Conservation (phyloP, 352 stramenopile species). For the Pythium guiyangense region DNA sequence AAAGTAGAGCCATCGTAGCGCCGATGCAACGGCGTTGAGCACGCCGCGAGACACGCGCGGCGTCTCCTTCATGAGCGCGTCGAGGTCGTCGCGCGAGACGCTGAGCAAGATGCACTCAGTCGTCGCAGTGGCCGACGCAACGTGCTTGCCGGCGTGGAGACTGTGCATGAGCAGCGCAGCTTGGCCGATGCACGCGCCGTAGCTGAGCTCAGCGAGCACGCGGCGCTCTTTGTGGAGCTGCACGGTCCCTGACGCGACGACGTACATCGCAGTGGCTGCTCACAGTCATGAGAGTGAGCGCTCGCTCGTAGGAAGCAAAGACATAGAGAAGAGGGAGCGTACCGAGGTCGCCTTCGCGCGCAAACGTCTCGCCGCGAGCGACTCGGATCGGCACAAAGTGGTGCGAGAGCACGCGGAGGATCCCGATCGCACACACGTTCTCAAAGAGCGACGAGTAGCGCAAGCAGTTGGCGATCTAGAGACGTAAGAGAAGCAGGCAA, state of each 20-base stretch:
- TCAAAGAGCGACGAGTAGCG: conserved; percentile 78
- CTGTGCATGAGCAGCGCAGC: conserved; percentile 62
- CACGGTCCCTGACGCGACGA: conserved; percentile 63
- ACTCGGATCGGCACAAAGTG: conserved; percentile 68
- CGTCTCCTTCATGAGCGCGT: conserved; percentile 69
- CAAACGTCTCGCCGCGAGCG: conserved; percentile 49
- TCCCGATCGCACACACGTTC: conserved; percentile 74
- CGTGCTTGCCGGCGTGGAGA: conserved; percentile 59
- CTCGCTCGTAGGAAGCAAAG: neutral
- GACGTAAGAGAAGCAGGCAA: neutral
- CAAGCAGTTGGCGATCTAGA: conserved; percentile 75
- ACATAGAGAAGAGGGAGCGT: neutral
- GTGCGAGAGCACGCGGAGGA: conserved; percentile 70
- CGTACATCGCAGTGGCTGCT: conserved; percentile 73
- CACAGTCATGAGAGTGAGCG: neutral
- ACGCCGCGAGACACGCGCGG: conserved; percentile 67
- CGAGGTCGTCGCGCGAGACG: conserved; percentile 61
- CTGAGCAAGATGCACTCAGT: conserved; percentile 68
- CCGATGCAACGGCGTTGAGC: conserved; percentile 73
- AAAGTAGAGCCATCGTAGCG: conserved; percentile 73
- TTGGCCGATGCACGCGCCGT: conserved; percentile 76
- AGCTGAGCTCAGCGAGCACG: conserved; percentile 57
- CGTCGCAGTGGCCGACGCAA: conserved; percentile 66
- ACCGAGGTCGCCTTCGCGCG: conserved; percentile 60
- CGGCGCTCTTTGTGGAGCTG: conserved; percentile 74